These are phyloP conservation scores for Meyerozyma elateridarum DNA, from an alignment of 1,139 yeast genomes.

Conservation along the genomic window DNA sequence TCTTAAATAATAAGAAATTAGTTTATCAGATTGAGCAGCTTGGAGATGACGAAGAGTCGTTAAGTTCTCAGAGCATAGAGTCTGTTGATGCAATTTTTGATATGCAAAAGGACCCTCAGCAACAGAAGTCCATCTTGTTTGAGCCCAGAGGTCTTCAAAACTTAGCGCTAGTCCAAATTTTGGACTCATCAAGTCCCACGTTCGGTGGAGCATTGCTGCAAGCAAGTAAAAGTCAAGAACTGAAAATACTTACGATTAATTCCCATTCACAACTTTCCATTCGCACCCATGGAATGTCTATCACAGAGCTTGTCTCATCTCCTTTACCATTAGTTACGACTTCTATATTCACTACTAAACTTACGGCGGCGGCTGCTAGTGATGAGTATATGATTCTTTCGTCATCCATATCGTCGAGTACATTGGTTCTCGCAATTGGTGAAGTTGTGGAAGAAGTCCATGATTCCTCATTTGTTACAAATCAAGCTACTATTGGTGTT, in stretches of 20 bases:
- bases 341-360: conserved; percentile 56
- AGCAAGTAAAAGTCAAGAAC: conserved; percentile 28
- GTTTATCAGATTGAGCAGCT: conserved; percentile 75
- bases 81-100: conserved; percentile 2
- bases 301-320: conserved; percentile 62
- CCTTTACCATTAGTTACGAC: conserved; percentile 65
- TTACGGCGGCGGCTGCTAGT: conserved; percentile 35
- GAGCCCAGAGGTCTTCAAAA: conserved; percentile 43
- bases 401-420: conserved; percentile 51
- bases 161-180: conserved; percentile 51
- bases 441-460: conserved; percentile 75
- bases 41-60: conserved; percentile 47
- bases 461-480: conserved; percentile 55
- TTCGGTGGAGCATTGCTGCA: conserved; percentile 43
- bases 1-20: conserved; percentile 56
- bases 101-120: not conserved
- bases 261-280: conserved; percentile 44
- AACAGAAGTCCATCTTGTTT: conserved; percentile 11
- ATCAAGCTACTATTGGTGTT: conserved; percentile 62
- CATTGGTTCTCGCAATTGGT: conserved; percentile 72
- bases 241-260: conserved; percentile 25
- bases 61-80: conserved; percentile 1
- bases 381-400: conserved; percentile 69
- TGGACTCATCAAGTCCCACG: conserved; percentile 56
- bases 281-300: conserved; percentile 55